Base-by-base conservation (phyloP, 2,329 filamentous ascomycete species). In the Knufia fluminis region DNA sequence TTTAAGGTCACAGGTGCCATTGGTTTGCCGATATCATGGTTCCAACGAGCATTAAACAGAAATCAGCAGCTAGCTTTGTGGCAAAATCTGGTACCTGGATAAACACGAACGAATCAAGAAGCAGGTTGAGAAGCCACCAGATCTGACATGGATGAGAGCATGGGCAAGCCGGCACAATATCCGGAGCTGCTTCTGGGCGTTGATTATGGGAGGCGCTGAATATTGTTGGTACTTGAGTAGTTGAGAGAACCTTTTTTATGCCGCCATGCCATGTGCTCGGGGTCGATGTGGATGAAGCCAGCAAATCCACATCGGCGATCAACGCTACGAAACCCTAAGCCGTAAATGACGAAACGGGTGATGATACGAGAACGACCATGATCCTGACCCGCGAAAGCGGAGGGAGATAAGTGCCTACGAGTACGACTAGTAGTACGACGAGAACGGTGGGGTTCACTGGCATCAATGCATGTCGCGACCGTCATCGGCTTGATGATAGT, bases 1-100 rank as follows among this genome's bases (percentile, higher is more conserved):
- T 22, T 17, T 19, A 28, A 17, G 33, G 45, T 20, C 20, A 48
- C 6, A 26, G 45, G 40, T 26, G 45, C 45, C 45, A 48, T 48
- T 16, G 24, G 35, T 12, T 17, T 9, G 22, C 17, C 20, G 26
- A 39, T 28, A 10, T 22, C 45, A 48, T 48, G 24, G 16, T 31
- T 48, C 38, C 14, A 40, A 16, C n/a, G 26, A 35, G 17, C 16
- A 35, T 23, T 35, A 32, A 4, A 20, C 8, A 45, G 31, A 33
- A 20, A 45, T 45, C 26, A 45, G 16, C n/a, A 16, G n/a, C 16
- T 36, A 17, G 33, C 16, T 17, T 36, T 14, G 23, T 43, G 40
- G 40, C 40, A 26, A 43, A 24, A 24, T n/a, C 3, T 6, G 19
- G 40, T 43, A 26, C 23, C 40, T 43, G 40, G 22, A 41, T 12